Evolutionary conservation across 2,329 filamentous ascomycete species (phyloP), one percentile per base, ranked within the genome.

Genomic region (Penicillium thymicola): DNA sequence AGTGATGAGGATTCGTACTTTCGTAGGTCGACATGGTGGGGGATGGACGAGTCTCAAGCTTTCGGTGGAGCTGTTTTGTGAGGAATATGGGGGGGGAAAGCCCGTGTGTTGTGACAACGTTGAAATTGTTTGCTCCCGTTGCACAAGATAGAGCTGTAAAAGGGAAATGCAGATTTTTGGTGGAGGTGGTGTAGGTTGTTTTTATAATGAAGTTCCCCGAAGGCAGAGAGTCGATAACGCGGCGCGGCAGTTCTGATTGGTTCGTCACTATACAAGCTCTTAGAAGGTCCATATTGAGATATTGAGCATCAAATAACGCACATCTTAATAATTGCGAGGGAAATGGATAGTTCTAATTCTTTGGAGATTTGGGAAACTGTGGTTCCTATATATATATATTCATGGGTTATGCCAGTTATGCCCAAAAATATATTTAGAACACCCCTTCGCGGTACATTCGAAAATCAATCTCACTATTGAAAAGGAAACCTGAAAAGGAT

Each of bases 1-100:
- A 28, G 5, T 11, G 3, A 23, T 36, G 14, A 5, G 37, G 14
- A 16, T 36, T n/a, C 50, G 27, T 68, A 74, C 74, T 71, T 69
- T 76, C 74, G 67, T 76, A 76, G 58, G 72, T 72, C 55, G 74
- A 75, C 74, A 76, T 76, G 38, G 54, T 70, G 63, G 44, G 50
- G 49, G 47, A 60, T 55, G 32, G 38, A 13, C 9, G 25, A 40
- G 38, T 43, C 41, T 36, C 11, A 46, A 45, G 56, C 55, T 55
- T 43, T 55, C 21, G 56, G 52, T 41, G 53, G 52, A 43, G 51
- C 51, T 49, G 18, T 36, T 53, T 28, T 48, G 40, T 34, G 25
- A 45, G 34, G 42, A 25, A 49, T 45, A n/a, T 51, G 30, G 40
- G 47, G 44, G 55, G 51, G 57, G 40, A 52, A 41, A 54, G 45